These are phyloP conservation scores for Protea cynaroides DNA, from an alignment of 164 flowering plant genomes.

Conservation along the genomic window DNA sequence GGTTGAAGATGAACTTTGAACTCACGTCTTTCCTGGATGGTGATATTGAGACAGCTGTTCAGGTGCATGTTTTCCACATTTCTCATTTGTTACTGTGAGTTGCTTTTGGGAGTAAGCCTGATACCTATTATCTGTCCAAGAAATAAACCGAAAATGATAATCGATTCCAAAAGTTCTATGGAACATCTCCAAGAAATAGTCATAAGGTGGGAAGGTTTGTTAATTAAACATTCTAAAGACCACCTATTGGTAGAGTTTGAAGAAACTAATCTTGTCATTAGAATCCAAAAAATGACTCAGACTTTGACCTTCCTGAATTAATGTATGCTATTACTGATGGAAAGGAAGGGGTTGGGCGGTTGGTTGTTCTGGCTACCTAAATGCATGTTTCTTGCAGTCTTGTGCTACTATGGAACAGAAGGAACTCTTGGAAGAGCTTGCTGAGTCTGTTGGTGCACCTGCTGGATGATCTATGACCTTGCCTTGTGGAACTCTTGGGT, in stretches of 20 bases:
- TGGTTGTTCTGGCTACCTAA: conserved; percentile 2
- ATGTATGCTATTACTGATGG: not conserved
- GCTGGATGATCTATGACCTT: conserved; percentile 21
- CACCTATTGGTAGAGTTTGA: not conserved
- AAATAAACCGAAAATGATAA: too few species aligned
- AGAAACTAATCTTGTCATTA: not conserved
- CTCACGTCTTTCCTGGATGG: conserved; percentile 88
- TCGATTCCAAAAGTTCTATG: too few species aligned
- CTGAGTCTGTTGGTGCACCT: conserved; percentile 49
- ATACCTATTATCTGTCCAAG: too few species aligned
- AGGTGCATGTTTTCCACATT: conserved; percentile 17
- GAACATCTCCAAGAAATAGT: too few species aligned
- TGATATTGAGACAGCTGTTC: conserved; percentile 66
- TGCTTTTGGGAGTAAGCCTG: not conserved
- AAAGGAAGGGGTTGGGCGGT: not conserved
- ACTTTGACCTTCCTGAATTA: too few species aligned
- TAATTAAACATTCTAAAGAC: not conserved
- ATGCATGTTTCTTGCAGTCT: conserved; percentile 44
- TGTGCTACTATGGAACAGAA: conserved; percentile 82
- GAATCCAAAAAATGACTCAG: not conserved
- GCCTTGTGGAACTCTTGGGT: not conserved
- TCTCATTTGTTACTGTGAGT: not conserved
- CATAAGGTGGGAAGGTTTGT: too few species aligned
- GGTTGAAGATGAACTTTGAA: conserved; percentile 91
- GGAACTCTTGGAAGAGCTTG: conserved; percentile 82